Evolutionary conservation across 345 rosid genomes (phyloP), one percentile per base, ranked within the genome.

Genomic region (Gossypium rotundifolium): DNA sequence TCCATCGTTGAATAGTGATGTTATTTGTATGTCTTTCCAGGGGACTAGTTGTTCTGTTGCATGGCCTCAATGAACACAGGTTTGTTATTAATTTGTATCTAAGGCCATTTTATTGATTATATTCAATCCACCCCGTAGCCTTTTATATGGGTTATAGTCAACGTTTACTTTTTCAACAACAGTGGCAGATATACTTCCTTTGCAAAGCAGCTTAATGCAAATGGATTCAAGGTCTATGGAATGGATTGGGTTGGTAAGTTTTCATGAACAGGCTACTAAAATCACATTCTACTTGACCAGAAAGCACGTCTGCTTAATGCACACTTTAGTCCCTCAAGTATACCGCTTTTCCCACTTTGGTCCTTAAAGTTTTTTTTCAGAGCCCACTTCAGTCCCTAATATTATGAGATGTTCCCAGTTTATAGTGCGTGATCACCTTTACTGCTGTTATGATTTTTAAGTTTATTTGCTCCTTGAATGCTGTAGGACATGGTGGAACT

Each of bases 21-120:
- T 61, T 48, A 58, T 45, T 59, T 73, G 17, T 11, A 1, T 33
- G 16, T 12, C 22, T 18, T 44, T 44, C 8, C 93, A 95, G 99
- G 90, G 99, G 94, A 73, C 29, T 92, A 79, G 77, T 91, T 79
- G 81, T 95, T 81, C 79, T 95, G 57, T 64, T 93, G 81, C 98
- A 95, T 72, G 98, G 99, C 54, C 83, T 95, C 46, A 95, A 95
- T 69, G 99, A 95, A 74, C 99, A 95, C 78, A 88, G 98, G 99
- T 95, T 80, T 76, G 81, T 78, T 16, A 62, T n/a, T n/a, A n/a
- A n/a, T 74, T 75, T 22, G 27, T 17, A 42, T 54, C 71, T 33
- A 11, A n/a, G 29, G 17, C 70, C 38, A 20, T 7, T 20, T 75
- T 25, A 5, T 4, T 55, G 61, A 45, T 70, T 10, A 45, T 42